Percentiles rank a stretch among this genome's conserved stretches.
Evolutionary conservation across 1,139 yeast species (phyloP).

Genomic region (Zhuliangozyma parablackwelliae): DNA sequence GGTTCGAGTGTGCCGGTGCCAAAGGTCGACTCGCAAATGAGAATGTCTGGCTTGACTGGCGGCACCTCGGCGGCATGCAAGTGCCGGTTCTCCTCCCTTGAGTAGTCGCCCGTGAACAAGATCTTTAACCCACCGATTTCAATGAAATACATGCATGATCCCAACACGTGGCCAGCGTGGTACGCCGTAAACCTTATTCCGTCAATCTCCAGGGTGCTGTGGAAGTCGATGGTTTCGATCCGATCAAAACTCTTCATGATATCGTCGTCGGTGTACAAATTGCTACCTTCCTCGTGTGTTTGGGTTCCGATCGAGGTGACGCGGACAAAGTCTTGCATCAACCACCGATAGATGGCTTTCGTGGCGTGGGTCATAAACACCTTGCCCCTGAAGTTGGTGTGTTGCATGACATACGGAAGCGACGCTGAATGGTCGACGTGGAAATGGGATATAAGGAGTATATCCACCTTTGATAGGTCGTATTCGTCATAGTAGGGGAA

Average conservation of each 20-base stretch:
- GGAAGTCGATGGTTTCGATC: slow-evolving; percentile 92
- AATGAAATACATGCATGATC: slow-evolving; percentile 95
- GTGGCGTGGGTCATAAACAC: slow-evolving; percentile 99
- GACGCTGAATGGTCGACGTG: slow-evolving; percentile 98
- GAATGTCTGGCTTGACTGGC: slow-evolving; percentile 78
- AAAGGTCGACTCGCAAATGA: slow-evolving; percentile 92
- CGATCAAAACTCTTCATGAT: slow-evolving; percentile 79
- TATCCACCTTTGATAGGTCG: slow-evolving; percentile 82
- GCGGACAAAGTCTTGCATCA: slow-evolving; percentile 86
- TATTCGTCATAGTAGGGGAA: slow-evolving; percentile 94
- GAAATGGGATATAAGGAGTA: slow-evolving; percentile 84
- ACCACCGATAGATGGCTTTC: slow-evolving; percentile 95
- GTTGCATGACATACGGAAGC: slow-evolving; percentile 96
- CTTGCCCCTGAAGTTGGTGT: slow-evolving; percentile 87
- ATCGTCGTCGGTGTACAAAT: slow-evolving; percentile 86
- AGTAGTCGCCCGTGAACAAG: slow-evolving; percentile 92
- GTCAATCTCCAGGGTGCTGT: slow-evolving; percentile 88
- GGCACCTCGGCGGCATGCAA: slow-evolving; percentile 95
- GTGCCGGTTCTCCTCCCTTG: slow-evolving; percentile 94
- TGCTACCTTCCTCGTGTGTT: slow-evolving; percentile 30
- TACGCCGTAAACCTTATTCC: slow-evolving; percentile 96
- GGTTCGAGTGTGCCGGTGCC: slow-evolving; percentile 98
- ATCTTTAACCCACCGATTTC: slow-evolving; percentile 92
- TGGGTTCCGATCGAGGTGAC: slow-evolving; percentile 66
- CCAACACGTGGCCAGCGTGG: slow-evolving; percentile 98